Conservation (phyloP, 495 filamentous ascomycete genomes). For the Talaromyces wortmannii region DNA sequence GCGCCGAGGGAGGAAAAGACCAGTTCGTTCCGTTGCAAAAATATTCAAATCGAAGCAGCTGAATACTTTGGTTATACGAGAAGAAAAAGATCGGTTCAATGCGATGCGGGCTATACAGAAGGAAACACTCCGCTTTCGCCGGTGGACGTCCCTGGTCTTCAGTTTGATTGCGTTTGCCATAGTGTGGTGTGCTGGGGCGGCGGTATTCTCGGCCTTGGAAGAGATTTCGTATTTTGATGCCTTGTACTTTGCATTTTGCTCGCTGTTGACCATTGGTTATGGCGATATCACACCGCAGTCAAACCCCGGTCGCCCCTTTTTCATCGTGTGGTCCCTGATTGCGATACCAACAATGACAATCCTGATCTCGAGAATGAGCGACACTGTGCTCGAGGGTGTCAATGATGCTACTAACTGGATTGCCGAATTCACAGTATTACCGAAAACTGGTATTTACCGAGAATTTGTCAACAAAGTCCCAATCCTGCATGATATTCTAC, state of each 20-base stretch:
- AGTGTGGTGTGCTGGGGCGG: slow-evolving; percentile 78
- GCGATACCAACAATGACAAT: slow-evolving; percentile 65
- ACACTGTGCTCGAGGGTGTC: slow-evolving; percentile 52
- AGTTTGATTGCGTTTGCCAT: slow-evolving; percentile 57
- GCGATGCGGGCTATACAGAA: slow-evolving; percentile 77
- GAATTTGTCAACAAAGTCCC: slow-evolving; percentile 34
- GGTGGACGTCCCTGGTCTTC: slow-evolving; percentile 64
- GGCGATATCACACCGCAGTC: slow-evolving; percentile 70
- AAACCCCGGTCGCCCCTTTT: slow-evolving; percentile 74
- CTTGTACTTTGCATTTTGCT: slow-evolving; percentile 78
- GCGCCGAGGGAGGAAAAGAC: background rate
- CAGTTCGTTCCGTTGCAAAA: slow-evolving; percentile 1
- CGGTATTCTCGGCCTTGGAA: slow-evolving; percentile 62
- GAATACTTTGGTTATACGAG: slow-evolving; percentile 24
- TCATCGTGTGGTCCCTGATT: slow-evolving; percentile 75
- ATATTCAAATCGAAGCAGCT: slow-evolving; percentile 7
- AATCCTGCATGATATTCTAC: slow-evolving; percentile 28
- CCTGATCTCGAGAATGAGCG: slow-evolving; percentile 56
- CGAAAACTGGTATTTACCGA: slow-evolving; percentile 42
- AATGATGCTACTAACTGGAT: slow-evolving; percentile 44
- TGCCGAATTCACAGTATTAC: slow-evolving; percentile 54
- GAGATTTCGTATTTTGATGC: slow-evolving; percentile 60
- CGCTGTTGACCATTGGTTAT: slow-evolving; percentile 84
- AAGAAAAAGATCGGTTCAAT: slow-evolving; percentile 65
- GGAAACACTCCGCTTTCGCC: slow-evolving; percentile 51